A percentile compares a stretch with the other conserved stretches of the same genome.
Conservation (phyloP, 2,329 filamentous ascomycete genomes). For the Dichotomopilus funicola region DNA sequence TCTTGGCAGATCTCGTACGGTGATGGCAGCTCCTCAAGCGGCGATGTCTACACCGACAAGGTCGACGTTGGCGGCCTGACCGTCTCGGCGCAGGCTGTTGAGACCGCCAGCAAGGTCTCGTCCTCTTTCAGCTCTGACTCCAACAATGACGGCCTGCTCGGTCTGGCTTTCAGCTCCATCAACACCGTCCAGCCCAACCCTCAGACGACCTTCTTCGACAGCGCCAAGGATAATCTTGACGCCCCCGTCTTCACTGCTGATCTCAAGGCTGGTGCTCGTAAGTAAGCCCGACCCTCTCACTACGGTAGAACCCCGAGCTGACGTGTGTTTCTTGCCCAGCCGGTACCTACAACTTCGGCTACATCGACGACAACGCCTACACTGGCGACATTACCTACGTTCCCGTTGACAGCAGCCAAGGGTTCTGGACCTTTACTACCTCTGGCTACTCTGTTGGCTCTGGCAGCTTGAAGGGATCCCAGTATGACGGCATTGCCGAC, state of each 20-base stretch:
- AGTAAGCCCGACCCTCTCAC: conserved; percentile 4
- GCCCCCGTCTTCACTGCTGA: conserved; percentile 31
- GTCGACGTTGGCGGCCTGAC: conserved; percentile 38
- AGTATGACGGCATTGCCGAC: conserved; percentile 45
- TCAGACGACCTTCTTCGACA: conserved; percentile 41
- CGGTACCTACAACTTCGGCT: conserved; percentile 33
- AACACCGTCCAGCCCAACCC: conserved; percentile 36
- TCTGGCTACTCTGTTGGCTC: conserved; percentile 32
- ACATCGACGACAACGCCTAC: conserved; percentile 51
- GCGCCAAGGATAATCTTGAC: conserved; percentile 25
- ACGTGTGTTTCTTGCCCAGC: conserved; percentile 17
- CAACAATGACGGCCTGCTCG: conserved; percentile 38
- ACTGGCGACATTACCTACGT: conserved; percentile 52
- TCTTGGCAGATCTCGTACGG: conserved; percentile 39
- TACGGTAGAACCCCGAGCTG: neutral
- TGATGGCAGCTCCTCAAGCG: conserved; percentile 37
- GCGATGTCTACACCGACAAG: conserved; percentile 38
- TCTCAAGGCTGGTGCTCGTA: conserved; percentile 29
- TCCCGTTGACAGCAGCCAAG: conserved; percentile 46
- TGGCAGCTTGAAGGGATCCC: conserved; percentile 24
- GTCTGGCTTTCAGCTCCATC: conserved; percentile 37
- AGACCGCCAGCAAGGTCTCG: conserved; percentile 37
- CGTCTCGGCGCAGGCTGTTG: conserved; percentile 37
- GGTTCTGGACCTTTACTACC: conserved; percentile 56
- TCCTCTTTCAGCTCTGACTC: conserved; percentile 32